A percentile compares a stretch with the other conserved stretches of the same genome.
Conservation (phyloP, 129 eudicot genomes). For the Cynara cardunculus region DNA sequence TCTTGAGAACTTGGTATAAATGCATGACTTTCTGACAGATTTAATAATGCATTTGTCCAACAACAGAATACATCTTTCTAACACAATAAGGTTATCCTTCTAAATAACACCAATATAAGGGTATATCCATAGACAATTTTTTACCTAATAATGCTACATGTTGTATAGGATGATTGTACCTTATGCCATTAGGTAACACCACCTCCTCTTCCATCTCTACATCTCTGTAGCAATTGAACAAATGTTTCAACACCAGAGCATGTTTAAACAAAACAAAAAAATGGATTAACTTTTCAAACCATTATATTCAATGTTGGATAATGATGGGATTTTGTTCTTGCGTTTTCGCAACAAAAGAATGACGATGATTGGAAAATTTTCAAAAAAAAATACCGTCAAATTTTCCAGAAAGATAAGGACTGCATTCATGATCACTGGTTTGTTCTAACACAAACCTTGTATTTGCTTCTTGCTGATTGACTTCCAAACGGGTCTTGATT, state of each 20-base stretch:
- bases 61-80: too few species aligned
- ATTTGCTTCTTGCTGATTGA: slow-evolving; percentile 64
- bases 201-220: slow-evolving; percentile 83
- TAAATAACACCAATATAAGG: too few species aligned
- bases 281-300: not conserved
- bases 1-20: not conserved
- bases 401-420: not conserved
- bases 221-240: slow-evolving; percentile 51
- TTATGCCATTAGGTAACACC: slow-evolving; percentile 79
- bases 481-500: slow-evolving; percentile 80
- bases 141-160: not conserved
- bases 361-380: not conserved
- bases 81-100: too few species aligned
- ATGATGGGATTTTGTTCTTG: not conserved
- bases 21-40: not conserved
- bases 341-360: not conserved
- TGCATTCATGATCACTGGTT: not conserved
- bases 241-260: not conserved
- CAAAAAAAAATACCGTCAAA: not conserved
- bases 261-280: too few species aligned
- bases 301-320: not conserved
- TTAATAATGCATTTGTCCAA: too few species aligned
- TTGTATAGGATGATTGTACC: slow-evolving; percentile 32
- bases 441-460: slow-evolving; percentile 49
- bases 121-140: too few species aligned